Evolutionary conservation across 176 grass and related monocot genomes (phyloP).

Genomic region (Saccharum officinarum): DNA sequence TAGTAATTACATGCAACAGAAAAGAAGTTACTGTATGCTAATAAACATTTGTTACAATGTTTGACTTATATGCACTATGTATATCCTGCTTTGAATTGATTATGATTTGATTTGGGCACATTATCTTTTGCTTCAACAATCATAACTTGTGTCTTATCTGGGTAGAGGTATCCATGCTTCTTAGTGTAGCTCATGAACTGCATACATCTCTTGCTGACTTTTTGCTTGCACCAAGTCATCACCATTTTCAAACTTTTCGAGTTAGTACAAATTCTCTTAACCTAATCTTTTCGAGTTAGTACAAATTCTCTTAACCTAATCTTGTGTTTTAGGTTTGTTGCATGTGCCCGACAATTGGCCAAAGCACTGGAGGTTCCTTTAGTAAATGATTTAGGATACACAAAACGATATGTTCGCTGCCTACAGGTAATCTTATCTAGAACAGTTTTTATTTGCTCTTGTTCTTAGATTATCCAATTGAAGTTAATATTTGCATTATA

Average conservation of each 20-base stretch:
- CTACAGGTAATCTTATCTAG: slow-evolving; percentile 68
- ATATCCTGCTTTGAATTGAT: background rate
- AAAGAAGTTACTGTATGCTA: no score
- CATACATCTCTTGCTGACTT: background rate
- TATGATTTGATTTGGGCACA: background rate
- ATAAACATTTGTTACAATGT: slow-evolving; percentile 16
- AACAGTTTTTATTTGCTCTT: background rate
- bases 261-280: background rate
- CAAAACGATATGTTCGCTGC: slow-evolving; percentile 96
- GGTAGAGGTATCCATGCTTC: background rate
- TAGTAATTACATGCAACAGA: no score
- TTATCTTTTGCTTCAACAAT: background rate
- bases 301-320: slow-evolving; percentile 25
- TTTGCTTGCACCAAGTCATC: background rate
- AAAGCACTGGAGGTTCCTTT: slow-evolving; percentile 95
- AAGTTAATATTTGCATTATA: background rate
- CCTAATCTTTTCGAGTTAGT: no score
- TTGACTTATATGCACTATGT: background rate
- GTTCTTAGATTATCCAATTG: background rate
- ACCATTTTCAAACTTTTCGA: background rate
- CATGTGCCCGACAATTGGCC: slow-evolving; percentile 78
- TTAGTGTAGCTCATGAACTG: background rate
- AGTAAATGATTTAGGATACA: slow-evolving; percentile 99
- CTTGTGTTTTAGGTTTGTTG: slow-evolving; percentile 75
- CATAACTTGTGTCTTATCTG: background rate